These are phyloP conservation scores for Garcia nutans DNA, from an alignment of 345 rosid species.

Conservation along the genomic window DNA sequence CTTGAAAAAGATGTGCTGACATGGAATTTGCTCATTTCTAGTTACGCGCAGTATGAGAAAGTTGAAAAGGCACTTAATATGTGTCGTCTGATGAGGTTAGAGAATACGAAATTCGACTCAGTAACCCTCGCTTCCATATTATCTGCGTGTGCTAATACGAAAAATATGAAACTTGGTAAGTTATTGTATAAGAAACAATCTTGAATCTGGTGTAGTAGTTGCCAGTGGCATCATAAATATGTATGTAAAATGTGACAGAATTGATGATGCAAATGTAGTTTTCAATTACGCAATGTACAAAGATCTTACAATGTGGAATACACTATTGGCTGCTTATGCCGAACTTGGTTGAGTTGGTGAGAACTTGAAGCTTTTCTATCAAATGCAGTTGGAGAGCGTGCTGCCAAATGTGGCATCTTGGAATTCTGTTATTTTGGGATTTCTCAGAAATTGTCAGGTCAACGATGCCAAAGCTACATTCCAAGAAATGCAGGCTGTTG, in stretches of 20 bases:
- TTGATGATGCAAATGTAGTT: conserved; percentile 44
- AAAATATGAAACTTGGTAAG: conserved; percentile 51
- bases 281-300: conserved; percentile 46
- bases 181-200: conserved; percentile 58
- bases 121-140: conserved; percentile 60
- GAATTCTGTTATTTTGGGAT: conserved; percentile 61
- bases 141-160: conserved; percentile 50
- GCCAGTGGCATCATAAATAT: conserved; percentile 48
- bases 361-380: conserved; percentile 62
- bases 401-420: conserved; percentile 61
- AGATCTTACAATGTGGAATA: conserved; percentile 64
- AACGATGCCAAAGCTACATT: conserved; percentile 60
- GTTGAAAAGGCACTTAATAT: conserved; percentile 47
- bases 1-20: conserved; percentile 59
- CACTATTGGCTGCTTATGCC: conserved; percentile 61
- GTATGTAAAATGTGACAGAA: conserved; percentile 65
- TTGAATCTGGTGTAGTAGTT: conserved; percentile 53
- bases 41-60: conserved; percentile 49
- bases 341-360: conserved; percentile 52
- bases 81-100: conserved; percentile 54
- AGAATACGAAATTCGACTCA: conserved; percentile 58
- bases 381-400: conserved; percentile 70
- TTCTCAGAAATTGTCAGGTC: conserved; percentile 49
- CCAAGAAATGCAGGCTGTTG: conserved; percentile 55
- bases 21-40: conserved; percentile 77